phyloP scores from a whole-genome alignment of 176 grass and related monocot species.

The Rhynchospora breviuscula region DNA sequence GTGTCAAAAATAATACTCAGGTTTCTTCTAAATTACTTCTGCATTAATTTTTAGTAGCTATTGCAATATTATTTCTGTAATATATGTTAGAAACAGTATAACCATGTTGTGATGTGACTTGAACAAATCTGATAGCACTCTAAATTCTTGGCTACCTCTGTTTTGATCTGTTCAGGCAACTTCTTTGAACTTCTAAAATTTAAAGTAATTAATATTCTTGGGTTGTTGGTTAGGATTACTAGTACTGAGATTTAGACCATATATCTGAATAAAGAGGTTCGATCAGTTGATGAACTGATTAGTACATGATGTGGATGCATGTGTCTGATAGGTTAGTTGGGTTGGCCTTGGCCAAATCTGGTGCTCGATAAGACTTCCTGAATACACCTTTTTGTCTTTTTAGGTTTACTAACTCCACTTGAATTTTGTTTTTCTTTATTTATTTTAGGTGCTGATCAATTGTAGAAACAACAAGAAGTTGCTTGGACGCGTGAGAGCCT shows the following conservation, averaged over 20 bases:
- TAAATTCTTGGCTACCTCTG: background rate
- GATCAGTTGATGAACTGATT: background rate
- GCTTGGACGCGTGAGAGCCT: slow-evolving; percentile 93
- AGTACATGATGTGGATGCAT: background rate
- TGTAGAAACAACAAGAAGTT: slow-evolving; percentile 96
- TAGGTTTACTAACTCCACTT: background rate
- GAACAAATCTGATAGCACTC: background rate
- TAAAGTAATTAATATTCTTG: background rate
- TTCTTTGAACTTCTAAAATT: background rate
- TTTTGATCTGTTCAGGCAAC: background rate
- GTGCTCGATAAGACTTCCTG: background rate
- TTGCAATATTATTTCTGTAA: background rate
- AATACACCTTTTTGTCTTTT: background rate
- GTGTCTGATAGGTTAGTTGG: background rate
- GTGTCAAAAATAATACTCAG: slow-evolving; percentile 83
- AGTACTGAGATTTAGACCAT: background rate
- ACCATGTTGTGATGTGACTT: background rate
- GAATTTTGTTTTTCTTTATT: background rate
- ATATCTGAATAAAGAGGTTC: background rate
- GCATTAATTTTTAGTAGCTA: background rate
- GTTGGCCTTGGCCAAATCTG: background rate
- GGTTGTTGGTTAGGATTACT: background rate
- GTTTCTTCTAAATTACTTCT: slow-evolving; percentile 17
- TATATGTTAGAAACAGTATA: background rate
- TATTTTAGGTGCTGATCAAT: slow-evolving; percentile 79